Evolutionary conservation across 2,329 filamentous ascomycete species (phyloP).

Genomic region (Sclerotinia nivalis): DNA sequence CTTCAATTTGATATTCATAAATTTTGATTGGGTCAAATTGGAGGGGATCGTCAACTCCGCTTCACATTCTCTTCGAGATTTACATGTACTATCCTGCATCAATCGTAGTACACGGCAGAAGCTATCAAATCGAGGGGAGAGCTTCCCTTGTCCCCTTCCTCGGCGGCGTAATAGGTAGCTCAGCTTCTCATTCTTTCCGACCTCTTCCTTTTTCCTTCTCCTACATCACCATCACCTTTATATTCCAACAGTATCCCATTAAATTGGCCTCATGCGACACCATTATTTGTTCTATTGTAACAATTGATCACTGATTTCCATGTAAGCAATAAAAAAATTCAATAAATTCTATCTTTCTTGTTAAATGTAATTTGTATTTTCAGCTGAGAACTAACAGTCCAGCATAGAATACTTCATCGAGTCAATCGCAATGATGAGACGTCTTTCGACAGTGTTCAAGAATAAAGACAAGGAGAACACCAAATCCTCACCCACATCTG

Average conservation of each 20-base stretch:
- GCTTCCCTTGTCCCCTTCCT: neutral
- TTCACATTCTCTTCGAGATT: neutral
- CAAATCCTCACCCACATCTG: neutral
- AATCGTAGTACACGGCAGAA: neutral
- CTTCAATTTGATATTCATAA: constrained; percentile 9
- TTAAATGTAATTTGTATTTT: neutral
- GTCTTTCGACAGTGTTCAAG: constrained; percentile 24
- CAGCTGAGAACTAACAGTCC: neutral
- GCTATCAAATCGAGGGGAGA: constrained; percentile 8
- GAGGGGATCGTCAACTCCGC: neutral
- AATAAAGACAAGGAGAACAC: constrained; percentile 24
- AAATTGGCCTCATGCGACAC: neutral
- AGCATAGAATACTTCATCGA: neutral
- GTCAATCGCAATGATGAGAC: constrained; percentile 22
- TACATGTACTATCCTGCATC: constrained; percentile 10
- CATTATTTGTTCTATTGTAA: neutral
- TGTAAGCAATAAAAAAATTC: neutral
- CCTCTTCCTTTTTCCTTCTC: neutral
- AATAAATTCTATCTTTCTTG: neutral
- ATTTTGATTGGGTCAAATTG: constrained; percentile 8
- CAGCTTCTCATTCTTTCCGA: constrained; percentile 4
- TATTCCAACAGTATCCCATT: neutral
- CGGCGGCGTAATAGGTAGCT: neutral
- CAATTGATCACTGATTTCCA: neutral
- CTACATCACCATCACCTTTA: neutral